These are phyloP conservation scores for Paxillus involutus DNA, from an alignment of 768 basidiomycete genomes.

Conservation along the genomic window DNA sequence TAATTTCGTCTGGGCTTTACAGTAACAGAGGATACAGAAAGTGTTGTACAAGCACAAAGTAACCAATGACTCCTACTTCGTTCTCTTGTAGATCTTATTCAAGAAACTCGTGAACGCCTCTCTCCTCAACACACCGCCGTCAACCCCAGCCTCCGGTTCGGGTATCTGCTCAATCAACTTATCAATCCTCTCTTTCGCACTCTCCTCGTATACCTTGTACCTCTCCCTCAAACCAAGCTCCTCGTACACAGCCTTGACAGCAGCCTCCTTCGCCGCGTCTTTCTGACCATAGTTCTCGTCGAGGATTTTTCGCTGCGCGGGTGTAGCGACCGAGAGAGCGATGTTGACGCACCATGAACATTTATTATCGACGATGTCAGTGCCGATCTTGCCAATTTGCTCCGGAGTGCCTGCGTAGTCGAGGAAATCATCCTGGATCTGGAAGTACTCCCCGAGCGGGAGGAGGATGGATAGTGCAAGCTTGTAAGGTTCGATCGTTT, in stretches of 20 bases:
- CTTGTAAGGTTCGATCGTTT: slow-evolving; percentile 60
- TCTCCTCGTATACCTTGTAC: slow-evolving; percentile 81
- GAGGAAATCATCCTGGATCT: slow-evolving; percentile 96
- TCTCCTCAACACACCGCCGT: slow-evolving; percentile 48
- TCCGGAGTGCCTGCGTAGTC: slow-evolving; percentile 91
- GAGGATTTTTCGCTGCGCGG: slow-evolving; percentile 57
- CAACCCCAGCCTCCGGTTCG: slow-evolving; percentile 44
- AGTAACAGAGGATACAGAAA: no score
- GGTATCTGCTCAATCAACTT: slow-evolving; percentile 72
- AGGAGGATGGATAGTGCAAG: slow-evolving; percentile 79
- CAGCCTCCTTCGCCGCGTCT: slow-evolving; percentile 44
- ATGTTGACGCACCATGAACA: slow-evolving; percentile 96
- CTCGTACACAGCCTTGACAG: slow-evolving; percentile 72
- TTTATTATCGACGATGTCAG: slow-evolving; percentile 98
- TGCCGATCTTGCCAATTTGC: slow-evolving; percentile 94
- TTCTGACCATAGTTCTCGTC: slow-evolving; percentile 70
- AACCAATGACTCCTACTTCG: slow-evolving; percentile 38
- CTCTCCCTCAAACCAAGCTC: slow-evolving; percentile 59
- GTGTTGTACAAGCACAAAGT: background rate
- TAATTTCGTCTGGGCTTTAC: no score
- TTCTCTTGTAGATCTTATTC: slow-evolving; percentile 77
- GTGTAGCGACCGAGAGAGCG: slow-evolving; percentile 60
- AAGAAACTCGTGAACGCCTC: slow-evolving; percentile 86
- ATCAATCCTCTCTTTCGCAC: slow-evolving; percentile 63
- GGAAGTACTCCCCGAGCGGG: slow-evolving; percentile 97